phyloP scores from a whole-genome alignment of 2,329 filamentous ascomycete genomes.

The Monilinia laxa region DNA sequence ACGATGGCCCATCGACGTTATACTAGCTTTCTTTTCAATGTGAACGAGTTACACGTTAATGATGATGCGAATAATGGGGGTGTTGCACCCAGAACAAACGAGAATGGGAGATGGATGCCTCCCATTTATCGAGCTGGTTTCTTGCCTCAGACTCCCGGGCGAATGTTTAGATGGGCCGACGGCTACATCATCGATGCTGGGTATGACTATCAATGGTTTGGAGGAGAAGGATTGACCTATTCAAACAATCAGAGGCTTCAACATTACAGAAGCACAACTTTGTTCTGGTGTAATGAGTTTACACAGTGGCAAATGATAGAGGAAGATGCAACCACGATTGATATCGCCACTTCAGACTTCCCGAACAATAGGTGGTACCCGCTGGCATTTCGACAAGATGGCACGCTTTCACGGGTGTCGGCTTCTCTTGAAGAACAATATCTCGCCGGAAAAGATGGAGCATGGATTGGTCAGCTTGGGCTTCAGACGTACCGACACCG shows the following conservation, averaged over 20 bases:
- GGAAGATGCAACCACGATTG: conserved; percentile 25
- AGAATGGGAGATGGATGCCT: conserved; percentile 32
- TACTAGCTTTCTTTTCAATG: conserved; percentile 43
- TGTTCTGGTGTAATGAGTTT: conserved; percentile 32
- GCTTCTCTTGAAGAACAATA: conserved; percentile 19
- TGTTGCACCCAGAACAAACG: conserved; percentile 24
- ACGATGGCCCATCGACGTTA: conserved; percentile 7
- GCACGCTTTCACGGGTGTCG: conserved; percentile 24
- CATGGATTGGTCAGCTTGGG: conserved; percentile 29
- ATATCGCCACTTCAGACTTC: conserved; percentile 20
- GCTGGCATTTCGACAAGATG: conserved; percentile 27
- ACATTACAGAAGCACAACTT: conserved; percentile 28
- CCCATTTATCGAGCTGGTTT: conserved; percentile 30
- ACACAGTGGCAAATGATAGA: conserved; percentile 27
- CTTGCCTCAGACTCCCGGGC: conserved; percentile 25
- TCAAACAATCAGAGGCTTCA: not conserved
- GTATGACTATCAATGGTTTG: conserved; percentile 24
- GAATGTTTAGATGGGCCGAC: conserved; percentile 34
- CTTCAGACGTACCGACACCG: conserved; percentile 23
- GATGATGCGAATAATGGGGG: conserved; percentile 31
- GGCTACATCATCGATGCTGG: conserved; percentile 25
- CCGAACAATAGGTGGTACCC: conserved; percentile 30
- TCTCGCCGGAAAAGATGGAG: conserved; percentile 23
- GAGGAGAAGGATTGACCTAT: conserved; percentile 1
- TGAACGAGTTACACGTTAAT: conserved; percentile 44